Base-by-base conservation (phyloP, 768 basidiomycete genomes). In the Gymnopilus dilepis region DNA sequence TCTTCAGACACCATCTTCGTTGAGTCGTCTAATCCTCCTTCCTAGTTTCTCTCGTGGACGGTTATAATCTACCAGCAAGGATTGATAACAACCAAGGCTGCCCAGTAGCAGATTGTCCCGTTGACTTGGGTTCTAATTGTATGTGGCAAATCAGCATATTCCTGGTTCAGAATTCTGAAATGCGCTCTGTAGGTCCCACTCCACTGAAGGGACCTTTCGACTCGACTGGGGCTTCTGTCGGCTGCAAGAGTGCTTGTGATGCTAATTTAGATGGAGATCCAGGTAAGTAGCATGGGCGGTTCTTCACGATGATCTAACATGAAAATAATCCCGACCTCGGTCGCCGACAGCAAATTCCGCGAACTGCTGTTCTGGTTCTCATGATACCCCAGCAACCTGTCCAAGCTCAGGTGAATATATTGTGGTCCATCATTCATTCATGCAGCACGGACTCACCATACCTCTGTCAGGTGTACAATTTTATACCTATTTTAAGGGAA, bases 31-130 rank as follows among this genome's bases (percentile, higher is more conserved):
- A 15, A 21, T 34, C n/a, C 26, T 17, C 3, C 15, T 19, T 28
- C 12, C n/a, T 50, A 87, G 87, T 88, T 33, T 87, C 86, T 26
- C 76, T 89, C 31, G 87, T 89, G 37, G 85, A 89, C 62, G 88
- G 88, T 1, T 87, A 79, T 65, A 88, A 90, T 67, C 70, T 90
- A 11, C 88, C 89, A 17, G 70, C 86, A 67, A 73, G 76, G 7
- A 86, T 91, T 62, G 76, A 74, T 57, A 89, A 86, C 73, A 81
- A 80, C 70, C 77, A 72, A 45, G 83, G 80, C 13, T 90, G 89
- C 67, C 74, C 71, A 28, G 72, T 83, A n/a, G 81, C 88, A 0
- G 76, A 81, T 59, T 91, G 88, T 68, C 76, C 84, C 1, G 85
- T 88, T 33, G 88, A 91, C 66, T 78, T 90, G 24, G 80, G 78